Evolutionary conservation across 225 moss, liverwort and hornwort species (phyloP).

Genomic region (Physcomitrellopsis africana): DNA sequence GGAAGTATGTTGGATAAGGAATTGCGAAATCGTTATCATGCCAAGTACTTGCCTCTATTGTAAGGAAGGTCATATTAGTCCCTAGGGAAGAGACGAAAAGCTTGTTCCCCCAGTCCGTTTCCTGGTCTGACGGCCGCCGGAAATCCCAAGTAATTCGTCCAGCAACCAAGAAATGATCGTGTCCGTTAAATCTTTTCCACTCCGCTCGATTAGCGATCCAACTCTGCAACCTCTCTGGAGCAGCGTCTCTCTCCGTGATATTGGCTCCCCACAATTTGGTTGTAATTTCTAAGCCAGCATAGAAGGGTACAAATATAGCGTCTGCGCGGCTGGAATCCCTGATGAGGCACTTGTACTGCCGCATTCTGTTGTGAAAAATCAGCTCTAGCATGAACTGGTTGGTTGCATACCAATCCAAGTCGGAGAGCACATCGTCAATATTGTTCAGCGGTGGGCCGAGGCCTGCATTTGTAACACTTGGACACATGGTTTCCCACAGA

Average conservation of each 20-base stretch:
- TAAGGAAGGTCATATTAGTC: constrained; percentile 52
- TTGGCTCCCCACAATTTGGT: constrained; percentile 48
- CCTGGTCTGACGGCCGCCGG: background rate
- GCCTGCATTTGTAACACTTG: background rate
- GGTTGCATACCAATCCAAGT: constrained; percentile 53
- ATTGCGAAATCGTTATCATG: constrained; percentile 48
- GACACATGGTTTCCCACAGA: background rate
- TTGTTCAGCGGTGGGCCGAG: constrained; percentile 4
- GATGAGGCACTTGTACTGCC: constrained; percentile 56
- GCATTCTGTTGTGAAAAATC: constrained; percentile 52
- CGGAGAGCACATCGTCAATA: constrained; percentile 42
- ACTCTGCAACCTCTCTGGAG: background rate
- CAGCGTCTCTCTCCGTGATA: constrained; percentile 20
- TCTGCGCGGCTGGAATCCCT: constrained; percentile 35
- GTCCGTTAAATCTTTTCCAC: background rate
- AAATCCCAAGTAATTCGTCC: background rate
- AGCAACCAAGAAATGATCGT: background rate
- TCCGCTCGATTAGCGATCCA: background rate
- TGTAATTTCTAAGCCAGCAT: constrained; percentile 62
- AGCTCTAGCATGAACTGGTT: constrained; percentile 60
- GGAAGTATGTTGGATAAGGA: constrained; percentile 72
- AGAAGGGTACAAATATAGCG: constrained; percentile 63
- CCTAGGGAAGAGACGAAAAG: too few species aligned
- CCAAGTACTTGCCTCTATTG: constrained; percentile 48
- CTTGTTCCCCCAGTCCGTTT: background rate